These are phyloP conservation scores for Phanerodontia chrysosporium DNA, from an alignment of 768 basidiomycete species.

Conservation along the genomic window DNA sequence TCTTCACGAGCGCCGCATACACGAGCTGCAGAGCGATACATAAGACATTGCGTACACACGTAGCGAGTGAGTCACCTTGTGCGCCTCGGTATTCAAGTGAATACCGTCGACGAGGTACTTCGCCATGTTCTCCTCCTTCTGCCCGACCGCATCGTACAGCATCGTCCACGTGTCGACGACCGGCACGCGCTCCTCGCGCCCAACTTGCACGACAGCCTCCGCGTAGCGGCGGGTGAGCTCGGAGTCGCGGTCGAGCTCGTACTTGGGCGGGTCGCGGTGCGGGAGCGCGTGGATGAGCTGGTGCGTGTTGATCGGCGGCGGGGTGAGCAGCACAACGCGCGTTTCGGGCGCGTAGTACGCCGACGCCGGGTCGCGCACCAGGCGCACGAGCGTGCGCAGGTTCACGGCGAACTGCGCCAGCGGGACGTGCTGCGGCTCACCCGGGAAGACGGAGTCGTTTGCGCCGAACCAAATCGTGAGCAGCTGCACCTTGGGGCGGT, in stretches of 20 bases:
- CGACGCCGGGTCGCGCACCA: slow-evolving; percentile 61
- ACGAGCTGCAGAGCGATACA: slow-evolving; percentile 43
- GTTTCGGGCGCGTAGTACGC: slow-evolving; percentile 67
- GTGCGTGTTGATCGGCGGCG: slow-evolving; percentile 74
- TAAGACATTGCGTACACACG: neutral
- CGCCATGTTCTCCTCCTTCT: slow-evolving; percentile 47
- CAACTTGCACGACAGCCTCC: slow-evolving; percentile 62
- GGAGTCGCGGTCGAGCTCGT: slow-evolving; percentile 57
- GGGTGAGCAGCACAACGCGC: slow-evolving; percentile 74
- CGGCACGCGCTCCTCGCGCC: slow-evolving; percentile 46
- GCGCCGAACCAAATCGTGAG: slow-evolving; percentile 13
- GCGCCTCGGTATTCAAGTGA: slow-evolving; percentile 71
- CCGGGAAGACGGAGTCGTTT: slow-evolving; percentile 75
- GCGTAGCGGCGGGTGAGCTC: slow-evolving; percentile 65
- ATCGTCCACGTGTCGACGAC: slow-evolving; percentile 71
- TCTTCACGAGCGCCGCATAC: slow-evolving; percentile 55
- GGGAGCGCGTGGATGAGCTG: slow-evolving; percentile 47
- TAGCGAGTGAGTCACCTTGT: slow-evolving; percentile 41
- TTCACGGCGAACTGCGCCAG: slow-evolving; percentile 61
- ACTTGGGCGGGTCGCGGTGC: slow-evolving; percentile 41
- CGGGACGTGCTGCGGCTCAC: slow-evolving; percentile 74
- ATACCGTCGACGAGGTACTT: slow-evolving; percentile 69
- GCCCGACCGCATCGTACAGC: slow-evolving; percentile 66
- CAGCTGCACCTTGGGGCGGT: slow-evolving; percentile 23
- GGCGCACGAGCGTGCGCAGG: slow-evolving; percentile 54